Evolutionary conservation across 225 moss, liverwort and hornwort species (phyloP).

Genomic region (Pseudisothecium myosuroides): DNA sequence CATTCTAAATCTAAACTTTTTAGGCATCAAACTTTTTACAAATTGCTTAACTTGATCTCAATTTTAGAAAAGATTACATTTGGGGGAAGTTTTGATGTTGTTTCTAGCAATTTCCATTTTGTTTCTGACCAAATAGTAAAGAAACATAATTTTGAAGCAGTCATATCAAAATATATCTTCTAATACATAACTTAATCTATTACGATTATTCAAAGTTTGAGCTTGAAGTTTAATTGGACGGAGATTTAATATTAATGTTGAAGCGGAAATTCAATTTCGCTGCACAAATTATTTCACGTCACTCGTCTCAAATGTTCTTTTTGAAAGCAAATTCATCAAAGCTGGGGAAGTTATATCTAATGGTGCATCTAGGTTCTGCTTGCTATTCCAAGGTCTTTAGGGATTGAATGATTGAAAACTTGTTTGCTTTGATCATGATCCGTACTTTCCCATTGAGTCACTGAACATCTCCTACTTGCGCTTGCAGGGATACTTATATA

Average conservation of each 20-base stretch:
- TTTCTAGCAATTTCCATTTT: neutral
- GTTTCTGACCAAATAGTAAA: neutral
- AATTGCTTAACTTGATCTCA: neutral
- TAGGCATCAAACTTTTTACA: neutral
- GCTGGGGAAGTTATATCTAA: neutral
- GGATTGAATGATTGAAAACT: neutral
- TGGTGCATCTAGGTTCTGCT: neutral
- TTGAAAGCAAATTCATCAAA: neutral
- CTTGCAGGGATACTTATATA: conserved; percentile 76
- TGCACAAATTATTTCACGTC: neutral
- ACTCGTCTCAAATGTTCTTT: neutral
- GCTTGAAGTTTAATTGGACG: neutral
- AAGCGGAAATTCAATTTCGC: neutral
- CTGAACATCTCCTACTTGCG: neutral
- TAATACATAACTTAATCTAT: neutral
- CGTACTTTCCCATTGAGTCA: neutral
- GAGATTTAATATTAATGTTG: neutral
- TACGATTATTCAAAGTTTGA: neutral
- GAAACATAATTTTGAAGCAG: neutral
- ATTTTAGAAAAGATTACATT: neutral
- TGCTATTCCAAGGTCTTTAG: neutral
- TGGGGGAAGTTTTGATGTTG: neutral
- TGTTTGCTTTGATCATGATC: neutral
- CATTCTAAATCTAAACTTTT: neutral
- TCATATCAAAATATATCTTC: neutral